A percentile compares a stretch with the other conserved stretches of the same genome.
Evolutionary conservation across 257 asterid genomes (phyloP).

Genomic region (Salvia miltiorrhiza): DNA sequence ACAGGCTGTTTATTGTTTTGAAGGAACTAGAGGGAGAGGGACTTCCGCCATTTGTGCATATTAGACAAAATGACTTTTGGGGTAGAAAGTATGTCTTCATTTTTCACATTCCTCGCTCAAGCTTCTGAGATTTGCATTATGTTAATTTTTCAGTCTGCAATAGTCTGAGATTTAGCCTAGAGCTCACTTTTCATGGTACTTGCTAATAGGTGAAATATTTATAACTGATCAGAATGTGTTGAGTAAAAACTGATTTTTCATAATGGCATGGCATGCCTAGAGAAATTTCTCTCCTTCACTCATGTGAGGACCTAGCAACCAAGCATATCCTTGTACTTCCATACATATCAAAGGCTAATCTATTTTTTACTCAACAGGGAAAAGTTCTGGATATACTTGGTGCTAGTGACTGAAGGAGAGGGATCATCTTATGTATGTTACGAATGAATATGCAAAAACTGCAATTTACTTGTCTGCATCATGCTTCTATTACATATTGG

Average conservation of each 20-base stretch:
- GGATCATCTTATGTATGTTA: neutral
- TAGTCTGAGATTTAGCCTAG: neutral
- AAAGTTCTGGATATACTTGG: neutral
- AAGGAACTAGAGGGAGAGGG: conserved; percentile 56
- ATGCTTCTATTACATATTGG: neutral
- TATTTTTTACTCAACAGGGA: neutral
- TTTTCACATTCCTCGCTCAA: conserved; percentile 2
- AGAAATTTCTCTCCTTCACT: neutral
- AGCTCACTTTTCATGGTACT: neutral
- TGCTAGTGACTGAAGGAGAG: conserved; percentile 7
- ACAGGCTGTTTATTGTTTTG: conserved; percentile 27
- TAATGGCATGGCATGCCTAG: neutral
- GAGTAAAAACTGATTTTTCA: neutral
- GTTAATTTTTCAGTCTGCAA: neutral
- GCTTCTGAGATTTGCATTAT: neutral
- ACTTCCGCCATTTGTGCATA: conserved; percentile 48
- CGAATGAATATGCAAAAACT: neutral
- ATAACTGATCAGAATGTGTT: neutral
- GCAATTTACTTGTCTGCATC: neutral
- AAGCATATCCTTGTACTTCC: neutral
- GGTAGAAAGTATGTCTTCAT: conserved; percentile 56
- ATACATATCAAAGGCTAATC: neutral
- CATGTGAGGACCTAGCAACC: neutral
- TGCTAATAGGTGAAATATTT: neutral
- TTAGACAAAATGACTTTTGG: conserved; percentile 52